phyloP scores from a whole-genome alignment of 768 basidiomycete genomes.

The Jaapia argillacea region DNA sequence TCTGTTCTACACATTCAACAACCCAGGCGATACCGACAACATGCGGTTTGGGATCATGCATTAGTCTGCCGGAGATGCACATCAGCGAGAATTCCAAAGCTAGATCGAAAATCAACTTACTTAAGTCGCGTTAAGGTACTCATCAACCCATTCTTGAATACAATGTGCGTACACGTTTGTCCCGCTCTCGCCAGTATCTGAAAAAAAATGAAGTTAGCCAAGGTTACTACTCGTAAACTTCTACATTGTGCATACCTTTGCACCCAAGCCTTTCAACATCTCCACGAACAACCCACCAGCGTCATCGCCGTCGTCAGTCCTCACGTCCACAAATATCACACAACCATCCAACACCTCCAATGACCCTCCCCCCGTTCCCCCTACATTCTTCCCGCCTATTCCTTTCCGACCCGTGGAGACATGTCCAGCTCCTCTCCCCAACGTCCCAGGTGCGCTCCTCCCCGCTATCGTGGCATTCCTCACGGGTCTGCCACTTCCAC shows the following conservation, averaged over 20 bases:
- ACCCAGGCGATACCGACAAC: constrained; percentile 88
- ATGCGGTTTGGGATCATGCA: constrained; percentile 58
- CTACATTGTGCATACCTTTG: constrained; percentile 48
- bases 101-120: constrained; percentile 26
- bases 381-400: constrained; percentile 3
- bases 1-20: constrained; percentile 73
- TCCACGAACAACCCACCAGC: constrained; percentile 75
- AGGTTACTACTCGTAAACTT: background rate
- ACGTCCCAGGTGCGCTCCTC: constrained; percentile 24
- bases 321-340: constrained; percentile 77
- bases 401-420: constrained; percentile 12
- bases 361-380: constrained; percentile 12
- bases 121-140: constrained; percentile 68
- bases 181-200: constrained; percentile 59
- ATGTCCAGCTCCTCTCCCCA: constrained; percentile 11
- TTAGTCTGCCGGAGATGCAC: constrained; percentile 32
- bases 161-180: constrained; percentile 71
- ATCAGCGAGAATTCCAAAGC: background rate
- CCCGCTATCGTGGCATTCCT: constrained; percentile 10
- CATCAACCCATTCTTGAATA: constrained; percentile 74
- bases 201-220: background rate
- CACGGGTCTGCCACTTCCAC: constrained; percentile 9
- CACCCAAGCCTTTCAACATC: constrained; percentile 73
- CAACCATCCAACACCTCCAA: constrained; percentile 62
- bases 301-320: constrained; percentile 65